Conservation (phyloP, 1,284 basidiomycete species). For the Chalciporus sp. region DNA sequence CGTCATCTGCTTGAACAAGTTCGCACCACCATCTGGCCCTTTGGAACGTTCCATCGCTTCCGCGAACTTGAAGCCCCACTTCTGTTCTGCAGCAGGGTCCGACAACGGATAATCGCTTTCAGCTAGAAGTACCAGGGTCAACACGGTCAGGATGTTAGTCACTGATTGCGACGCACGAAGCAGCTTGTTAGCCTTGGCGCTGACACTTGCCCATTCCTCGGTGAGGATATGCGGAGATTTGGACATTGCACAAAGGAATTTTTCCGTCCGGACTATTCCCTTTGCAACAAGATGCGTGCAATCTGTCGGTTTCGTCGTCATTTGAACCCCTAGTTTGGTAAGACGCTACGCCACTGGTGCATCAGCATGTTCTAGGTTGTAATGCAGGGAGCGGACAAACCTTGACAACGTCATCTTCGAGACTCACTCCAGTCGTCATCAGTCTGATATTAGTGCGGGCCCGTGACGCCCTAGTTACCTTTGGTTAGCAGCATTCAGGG, state of each 20-base stretch:
- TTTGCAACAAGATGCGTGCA: constrained; percentile 78
- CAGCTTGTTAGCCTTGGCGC: constrained; percentile 54
- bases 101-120: constrained; percentile 59
- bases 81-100: constrained; percentile 64
- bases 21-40: constrained; percentile 43
- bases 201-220: constrained; percentile 67
- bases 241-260: constrained; percentile 76
- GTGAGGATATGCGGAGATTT: constrained; percentile 61
- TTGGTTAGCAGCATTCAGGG: not conserved
- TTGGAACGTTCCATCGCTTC: constrained; percentile 62
- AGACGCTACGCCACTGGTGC: constrained; percentile 46
- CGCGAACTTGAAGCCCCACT: constrained; percentile 61
- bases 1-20: constrained; percentile 60
- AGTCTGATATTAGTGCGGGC: constrained; percentile 39
- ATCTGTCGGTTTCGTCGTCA: constrained; percentile 59
- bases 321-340: constrained; percentile 61
- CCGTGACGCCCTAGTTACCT: not conserved
- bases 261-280: constrained; percentile 76
- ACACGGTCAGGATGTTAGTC: not conserved
- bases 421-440: constrained; percentile 61
- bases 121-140: constrained; percentile 43
- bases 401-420: constrained; percentile 57
- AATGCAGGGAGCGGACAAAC: constrained; percentile 35
- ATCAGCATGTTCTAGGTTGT: not conserved
- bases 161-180: constrained; percentile 54